Conservation (phyloP, 441 rosid genomes). For the Euphorbia celastroides region DNA sequence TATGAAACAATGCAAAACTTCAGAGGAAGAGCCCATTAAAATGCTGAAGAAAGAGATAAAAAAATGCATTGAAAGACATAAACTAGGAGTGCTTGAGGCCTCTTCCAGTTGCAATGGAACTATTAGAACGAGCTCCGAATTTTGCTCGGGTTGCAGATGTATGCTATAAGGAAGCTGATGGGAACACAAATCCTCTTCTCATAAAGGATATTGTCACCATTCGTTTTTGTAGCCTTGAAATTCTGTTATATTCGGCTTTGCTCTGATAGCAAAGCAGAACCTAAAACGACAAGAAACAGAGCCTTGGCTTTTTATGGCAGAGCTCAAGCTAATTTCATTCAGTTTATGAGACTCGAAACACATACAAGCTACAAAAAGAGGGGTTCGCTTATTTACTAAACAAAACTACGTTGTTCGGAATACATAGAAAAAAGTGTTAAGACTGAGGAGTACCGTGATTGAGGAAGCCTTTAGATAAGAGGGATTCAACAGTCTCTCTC, state of each 20-base stretch:
- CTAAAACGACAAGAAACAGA: no score
- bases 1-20: conserved; percentile 22
- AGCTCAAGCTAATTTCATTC: no score
- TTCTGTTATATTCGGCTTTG: no score
- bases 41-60: conserved; percentile 13
- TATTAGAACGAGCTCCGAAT: conserved; percentile 13
- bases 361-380: no score
- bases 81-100: conserved; percentile 23
- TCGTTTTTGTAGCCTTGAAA: no score
- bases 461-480: conserved; percentile 56
- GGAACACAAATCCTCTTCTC: not conserved
- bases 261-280: no score
- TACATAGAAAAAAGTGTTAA: no score
- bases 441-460: not conserved
- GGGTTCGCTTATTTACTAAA: no score
- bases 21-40: conserved; percentile 15
- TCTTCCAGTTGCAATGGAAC: conserved; percentile 5
- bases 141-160: conserved; percentile 13
- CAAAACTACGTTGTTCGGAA: no score
- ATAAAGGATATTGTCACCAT: conserved; percentile 7
- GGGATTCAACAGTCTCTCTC: conserved; percentile 53
- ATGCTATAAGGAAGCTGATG: conserved; percentile 21
- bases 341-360: no score
- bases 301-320: no score
- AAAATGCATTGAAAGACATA: conserved; percentile 28